Evolutionary conservation across 148 eudicot species (phyloP), one percentile per base, ranked within the genome.

Genomic region (Fallopia convolvulus): DNA sequence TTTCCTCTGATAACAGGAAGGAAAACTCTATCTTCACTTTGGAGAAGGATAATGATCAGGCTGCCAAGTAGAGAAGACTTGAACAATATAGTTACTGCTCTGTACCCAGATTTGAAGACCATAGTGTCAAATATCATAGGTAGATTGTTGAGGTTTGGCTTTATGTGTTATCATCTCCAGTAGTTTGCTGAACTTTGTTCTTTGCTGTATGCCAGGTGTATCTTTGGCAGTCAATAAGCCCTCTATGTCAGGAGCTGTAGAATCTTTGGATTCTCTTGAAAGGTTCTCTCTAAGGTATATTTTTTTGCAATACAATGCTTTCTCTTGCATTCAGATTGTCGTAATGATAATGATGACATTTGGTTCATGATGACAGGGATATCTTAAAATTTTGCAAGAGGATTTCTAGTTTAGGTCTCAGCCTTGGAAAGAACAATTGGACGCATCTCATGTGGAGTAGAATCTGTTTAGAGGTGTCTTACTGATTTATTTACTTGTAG

Each of bases 311-410:
- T 46, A 46, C 21, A 73, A 48, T 44, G 7, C 55, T 44, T 48
- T 7, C 36, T 71, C 60, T 44, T 11, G 10, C 14, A 68, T 48
- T 32, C 30, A 20, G 47, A 33, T 72, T 17, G 8, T 33, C 30
- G 53, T 49, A 40, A 26, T 58, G 72, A 68, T 36, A 46, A 17
- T 68, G 21, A 39, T 83, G 26, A 42, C 46, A 41, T 18, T 55
- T 63, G 17, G 3, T 60, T 12, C 61, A 49, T 79, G 70, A 72
- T 76, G 46, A 58, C 82, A 94, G 99, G 87, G 97, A 95, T 88
- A 89, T 95, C 12, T 75, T 95, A 40, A 95, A 93, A 82, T 93
- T 91, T 89, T 91, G 97, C 88, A 93, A 87, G 86, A 89, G 99
- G 86, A 82, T 95, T 77, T 77, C 86, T 36, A 90, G 87, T 76